These are phyloP conservation scores for Vigna mungo DNA, from an alignment of 306 rosid genomes.

Conservation along the genomic window DNA sequence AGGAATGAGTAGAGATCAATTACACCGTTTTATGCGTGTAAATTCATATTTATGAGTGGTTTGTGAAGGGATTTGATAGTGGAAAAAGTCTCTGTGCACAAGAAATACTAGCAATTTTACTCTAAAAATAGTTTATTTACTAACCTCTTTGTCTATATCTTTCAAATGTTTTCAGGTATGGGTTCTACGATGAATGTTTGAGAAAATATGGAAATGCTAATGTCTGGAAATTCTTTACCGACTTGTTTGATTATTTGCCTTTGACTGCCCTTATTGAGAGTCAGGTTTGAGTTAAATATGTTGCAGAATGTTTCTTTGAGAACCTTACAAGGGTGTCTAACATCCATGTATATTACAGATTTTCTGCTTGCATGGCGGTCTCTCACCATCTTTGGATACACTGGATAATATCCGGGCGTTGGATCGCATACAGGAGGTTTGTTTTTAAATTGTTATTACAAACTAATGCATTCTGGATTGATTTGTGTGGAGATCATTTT, in stretches of 20 bases:
- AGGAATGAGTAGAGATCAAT: slow-evolving; percentile 12
- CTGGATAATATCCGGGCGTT: slow-evolving; percentile 90
- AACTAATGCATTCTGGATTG: slow-evolving; percentile 2
- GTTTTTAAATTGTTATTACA: slow-evolving; percentile 37
- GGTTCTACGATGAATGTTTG: slow-evolving; percentile 98
- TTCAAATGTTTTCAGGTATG: slow-evolving; percentile 75
- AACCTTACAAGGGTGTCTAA: slow-evolving; percentile 43
- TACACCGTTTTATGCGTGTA: slow-evolving; percentile 13
- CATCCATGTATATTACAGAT: slow-evolving; percentile 57
- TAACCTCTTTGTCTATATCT: slow-evolving; percentile 38
- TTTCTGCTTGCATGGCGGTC: slow-evolving; percentile 99
- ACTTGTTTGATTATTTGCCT: slow-evolving; percentile 94
- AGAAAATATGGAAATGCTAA: slow-evolving; percentile 98
- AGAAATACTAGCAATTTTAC: not conserved
- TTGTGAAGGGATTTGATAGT: not conserved
- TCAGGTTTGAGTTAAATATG: slow-evolving; percentile 72
- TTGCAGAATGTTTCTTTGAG: slow-evolving; percentile 12
- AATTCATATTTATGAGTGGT: slow-evolving; percentile 15
- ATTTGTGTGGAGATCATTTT: slow-evolving; percentile 33
- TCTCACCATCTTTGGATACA: slow-evolving; percentile 95
- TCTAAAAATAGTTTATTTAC: slow-evolving; percentile 22
- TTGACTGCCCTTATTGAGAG: slow-evolving; percentile 98
- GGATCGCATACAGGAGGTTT: slow-evolving; percentile 96
- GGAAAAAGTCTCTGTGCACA: not conserved
- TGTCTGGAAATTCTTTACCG: slow-evolving; percentile 95